Evolutionary conservation across 768 basidiomycete species (phyloP).

Genomic region (Infundibulicybe gibba): DNA sequence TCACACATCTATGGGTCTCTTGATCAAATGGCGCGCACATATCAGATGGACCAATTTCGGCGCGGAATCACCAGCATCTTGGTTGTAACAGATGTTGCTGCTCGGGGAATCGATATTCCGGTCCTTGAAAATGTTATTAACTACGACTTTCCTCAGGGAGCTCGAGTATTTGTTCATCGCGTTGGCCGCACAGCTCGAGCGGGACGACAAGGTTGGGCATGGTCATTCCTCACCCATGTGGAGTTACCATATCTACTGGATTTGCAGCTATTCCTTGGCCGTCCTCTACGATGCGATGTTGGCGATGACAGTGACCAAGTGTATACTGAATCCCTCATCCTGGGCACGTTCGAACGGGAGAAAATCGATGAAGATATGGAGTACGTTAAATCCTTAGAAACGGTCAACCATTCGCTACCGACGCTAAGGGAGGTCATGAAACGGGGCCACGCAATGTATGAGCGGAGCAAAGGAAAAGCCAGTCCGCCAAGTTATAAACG

Average conservation of each 20-base stretch:
- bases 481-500: slow-evolving; percentile 81
- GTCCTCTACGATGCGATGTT: slow-evolving; percentile 62
- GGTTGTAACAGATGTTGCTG: slow-evolving; percentile 97
- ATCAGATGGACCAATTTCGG: slow-evolving; percentile 90
- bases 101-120: slow-evolving; percentile 97
- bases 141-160: slow-evolving; percentile 95
- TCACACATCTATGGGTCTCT: slow-evolving; percentile 96
- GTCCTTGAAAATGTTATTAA: slow-evolving; percentile 96
- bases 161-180: slow-evolving; percentile 92
- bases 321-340: slow-evolving; percentile 70
- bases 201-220: slow-evolving; percentile 93
- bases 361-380: slow-evolving; percentile 82
- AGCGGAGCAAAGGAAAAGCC: slow-evolving; percentile 90
- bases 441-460: slow-evolving; percentile 91
- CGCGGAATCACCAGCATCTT: slow-evolving; percentile 75
- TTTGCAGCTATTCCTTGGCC: slow-evolving; percentile 86
- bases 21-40: slow-evolving; percentile 85
- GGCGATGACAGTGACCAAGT: slow-evolving; percentile 48
- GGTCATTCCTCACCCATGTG: slow-evolving; percentile 83
- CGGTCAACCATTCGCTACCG: slow-evolving; percentile 58
- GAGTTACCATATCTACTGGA: slow-evolving; percentile 93
- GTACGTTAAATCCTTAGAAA: slow-evolving; percentile 65
- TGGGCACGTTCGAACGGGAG: slow-evolving; percentile 82
- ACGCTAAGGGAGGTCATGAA: slow-evolving; percentile 78
- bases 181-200: slow-evolving; percentile 97